A percentile compares a stretch with the other conserved stretches of the same genome.
These are phyloP conservation scores for Eucommia ulmoides DNA, from an alignment of 257 asterid genomes.

Conservation along the genomic window DNA sequence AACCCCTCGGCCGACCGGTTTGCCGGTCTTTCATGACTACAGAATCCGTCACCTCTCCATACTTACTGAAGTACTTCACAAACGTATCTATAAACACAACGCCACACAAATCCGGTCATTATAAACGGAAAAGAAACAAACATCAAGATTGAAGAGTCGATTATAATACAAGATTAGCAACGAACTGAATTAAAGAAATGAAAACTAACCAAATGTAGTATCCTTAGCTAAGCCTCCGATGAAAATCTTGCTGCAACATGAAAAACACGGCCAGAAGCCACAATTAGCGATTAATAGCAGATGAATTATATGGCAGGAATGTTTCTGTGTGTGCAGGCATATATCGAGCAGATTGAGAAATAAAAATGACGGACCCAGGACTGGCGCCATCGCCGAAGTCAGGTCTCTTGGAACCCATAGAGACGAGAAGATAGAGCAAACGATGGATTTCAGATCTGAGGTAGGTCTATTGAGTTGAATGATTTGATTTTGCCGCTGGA, in stretches of 20 bases:
- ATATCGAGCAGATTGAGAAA: not conserved
- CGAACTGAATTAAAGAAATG: no score
- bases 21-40: constrained; percentile 52
- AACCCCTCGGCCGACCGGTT: constrained; percentile 51
- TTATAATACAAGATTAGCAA: constrained; percentile 1
- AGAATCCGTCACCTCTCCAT: constrained; percentile 52
- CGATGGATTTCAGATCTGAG: no score
- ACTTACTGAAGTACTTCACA: constrained; percentile 45
- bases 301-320: not conserved
- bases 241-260: constrained; percentile 36
- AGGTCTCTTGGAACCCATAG: no score
- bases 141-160: not conserved
- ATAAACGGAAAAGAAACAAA: not conserved
- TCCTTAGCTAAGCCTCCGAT: constrained; percentile 57
- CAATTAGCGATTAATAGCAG: no score
- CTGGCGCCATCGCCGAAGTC: constrained; percentile 40
- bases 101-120: not conserved
- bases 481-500: no score
- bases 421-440: no score
- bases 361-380: constrained; percentile 28
- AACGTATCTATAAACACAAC: constrained; percentile 17
- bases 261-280: constrained; percentile 1
- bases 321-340: not conserved
- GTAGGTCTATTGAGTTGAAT: no score
- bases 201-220: constrained; percentile 34